Evolutionary conservation across 768 basidiomycete species (phyloP), one percentile per base, ranked within the genome.

Genomic region (Chalciporus sphaerocephalus): DNA sequence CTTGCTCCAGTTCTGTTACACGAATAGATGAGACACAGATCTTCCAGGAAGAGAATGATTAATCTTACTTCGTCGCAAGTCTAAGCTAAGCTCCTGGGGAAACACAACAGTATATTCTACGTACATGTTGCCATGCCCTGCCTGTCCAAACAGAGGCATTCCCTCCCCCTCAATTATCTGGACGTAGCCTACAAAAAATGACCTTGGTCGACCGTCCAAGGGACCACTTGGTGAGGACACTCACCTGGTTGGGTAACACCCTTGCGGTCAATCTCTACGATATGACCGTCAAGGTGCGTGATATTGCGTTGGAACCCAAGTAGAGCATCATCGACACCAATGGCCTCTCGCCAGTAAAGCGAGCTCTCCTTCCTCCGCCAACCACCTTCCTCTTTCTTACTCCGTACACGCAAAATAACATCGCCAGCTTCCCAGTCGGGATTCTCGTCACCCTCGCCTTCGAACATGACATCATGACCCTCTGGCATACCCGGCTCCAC

Each of bases 401-500:
- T 93, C 53, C 86, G 73, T 13, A 98, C 83, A 40, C 92, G 74
- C 38, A 98, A 73, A 28, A 98, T 74, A 39, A 99, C 80, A 67
- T 99, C 94, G 7, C 96, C 96, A 6, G 96, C 73, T 58, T 95
- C 93, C 88, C 88, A 96, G 55, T 98, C 96, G 3, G 92, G 91
- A 45, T 75, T 87, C 69, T 99, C 94, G 62, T 98, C 96, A 36
- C 89, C 88, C 63, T 97, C 94, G n/a, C 92, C 92, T 56, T 96
- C 91, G 48, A 93, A 97, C 1, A 94, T 76, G 28, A 94, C 79
- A 64, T 99, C 91, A 58, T 89, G 84, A 1, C 89, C 92, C 59
- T 99, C 96, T 0, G 94, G 90, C 72, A 90, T 87, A 15, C 96
- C 96, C 5, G 81, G 79, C 11, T 81, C 75, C 38, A 97, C 79